Conservation (phyloP, 805 yeast species). For the Lachancea quebecensis region DNA sequence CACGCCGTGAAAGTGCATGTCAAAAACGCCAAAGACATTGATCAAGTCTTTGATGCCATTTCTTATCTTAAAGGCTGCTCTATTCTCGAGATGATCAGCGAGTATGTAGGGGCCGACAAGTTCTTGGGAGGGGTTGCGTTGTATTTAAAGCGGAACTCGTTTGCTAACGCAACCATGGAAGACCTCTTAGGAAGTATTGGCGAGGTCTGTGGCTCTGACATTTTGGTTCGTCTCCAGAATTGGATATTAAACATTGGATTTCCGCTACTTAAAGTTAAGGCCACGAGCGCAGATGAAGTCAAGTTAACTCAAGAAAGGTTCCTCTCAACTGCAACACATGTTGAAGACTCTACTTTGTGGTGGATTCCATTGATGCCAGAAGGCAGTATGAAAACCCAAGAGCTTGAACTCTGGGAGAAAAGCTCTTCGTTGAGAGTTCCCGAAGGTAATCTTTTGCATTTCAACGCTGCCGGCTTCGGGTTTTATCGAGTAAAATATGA, state of each 20-base stretch:
- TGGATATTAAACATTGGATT: conserved; percentile 74
- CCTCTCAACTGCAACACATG: neutral
- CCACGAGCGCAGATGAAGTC: conserved; percentile 25
- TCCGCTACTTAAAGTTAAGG: conserved; percentile 54
- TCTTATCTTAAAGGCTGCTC: conserved; percentile 81
- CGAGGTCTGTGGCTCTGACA: conserved; percentile 56
- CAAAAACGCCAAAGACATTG: conserved; percentile 69
- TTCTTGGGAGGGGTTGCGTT: conserved; percentile 68
- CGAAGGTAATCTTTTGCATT: conserved; percentile 26
- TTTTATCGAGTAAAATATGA: conserved; percentile 50
- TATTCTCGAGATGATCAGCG: conserved; percentile 67
- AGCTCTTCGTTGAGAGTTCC: neutral
- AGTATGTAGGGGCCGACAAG: conserved; percentile 57
- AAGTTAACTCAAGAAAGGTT: conserved; percentile 27
- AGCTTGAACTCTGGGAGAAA: conserved; percentile 1
- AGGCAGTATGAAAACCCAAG: neutral
- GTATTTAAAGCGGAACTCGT: conserved; percentile 58
- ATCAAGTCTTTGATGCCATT: conserved; percentile 75
- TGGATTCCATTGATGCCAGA: conserved; percentile 45
- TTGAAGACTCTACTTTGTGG: conserved; percentile 31
- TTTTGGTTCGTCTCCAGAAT: conserved; percentile 50
- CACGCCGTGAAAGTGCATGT: conserved; percentile 83
- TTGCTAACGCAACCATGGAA: conserved; percentile 63
- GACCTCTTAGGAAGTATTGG: conserved; percentile 67
- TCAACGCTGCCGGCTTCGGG: conserved; percentile 46